A percentile compares a stretch with the other conserved stretches of the same genome.
Conservation (phyloP, 441 rosid genomes). For the Geranium incanum region DNA sequence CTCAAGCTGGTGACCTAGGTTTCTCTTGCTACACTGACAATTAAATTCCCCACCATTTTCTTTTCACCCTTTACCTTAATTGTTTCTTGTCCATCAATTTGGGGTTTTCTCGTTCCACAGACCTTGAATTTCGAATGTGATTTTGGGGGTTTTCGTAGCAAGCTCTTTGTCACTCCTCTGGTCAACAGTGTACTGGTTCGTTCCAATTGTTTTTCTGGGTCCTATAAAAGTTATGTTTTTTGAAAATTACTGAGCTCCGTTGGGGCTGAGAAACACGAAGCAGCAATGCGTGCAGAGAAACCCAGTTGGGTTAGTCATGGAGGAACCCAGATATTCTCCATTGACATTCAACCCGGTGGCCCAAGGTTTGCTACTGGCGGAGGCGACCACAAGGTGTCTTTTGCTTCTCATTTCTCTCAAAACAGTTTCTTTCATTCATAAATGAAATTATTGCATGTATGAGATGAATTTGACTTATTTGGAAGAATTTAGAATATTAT, state of each 20-base stretch:
- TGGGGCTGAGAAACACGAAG: no score
- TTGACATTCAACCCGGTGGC: constrained; percentile 91
- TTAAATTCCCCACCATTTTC: background rate
- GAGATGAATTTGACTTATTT: no score
- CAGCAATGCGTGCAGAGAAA: constrained; percentile 90
- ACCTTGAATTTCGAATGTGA: background rate
- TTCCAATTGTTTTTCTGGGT: background rate
- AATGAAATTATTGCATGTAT: no score
- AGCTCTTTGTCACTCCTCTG: background rate
- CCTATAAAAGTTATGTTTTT: constrained; percentile 10
- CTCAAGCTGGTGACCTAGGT: background rate
- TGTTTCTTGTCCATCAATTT: background rate
- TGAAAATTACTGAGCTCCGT: constrained; percentile 12
- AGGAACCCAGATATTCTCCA: constrained; percentile 92
- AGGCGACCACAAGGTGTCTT: constrained; percentile 89
- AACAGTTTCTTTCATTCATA: background rate
- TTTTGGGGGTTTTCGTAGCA: background rate
- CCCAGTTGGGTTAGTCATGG: constrained; percentile 94
- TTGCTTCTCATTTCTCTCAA: background rate
- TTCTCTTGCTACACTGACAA: background rate
- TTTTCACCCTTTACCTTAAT: background rate
- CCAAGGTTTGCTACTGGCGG: constrained; percentile 97
- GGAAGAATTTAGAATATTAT: no score
- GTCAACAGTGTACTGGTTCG: background rate
- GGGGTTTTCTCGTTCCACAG: background rate